Evolutionary conservation across 805 yeast genomes (phyloP).

Genomic region (Blastobotrys mokoenaii): DNA sequence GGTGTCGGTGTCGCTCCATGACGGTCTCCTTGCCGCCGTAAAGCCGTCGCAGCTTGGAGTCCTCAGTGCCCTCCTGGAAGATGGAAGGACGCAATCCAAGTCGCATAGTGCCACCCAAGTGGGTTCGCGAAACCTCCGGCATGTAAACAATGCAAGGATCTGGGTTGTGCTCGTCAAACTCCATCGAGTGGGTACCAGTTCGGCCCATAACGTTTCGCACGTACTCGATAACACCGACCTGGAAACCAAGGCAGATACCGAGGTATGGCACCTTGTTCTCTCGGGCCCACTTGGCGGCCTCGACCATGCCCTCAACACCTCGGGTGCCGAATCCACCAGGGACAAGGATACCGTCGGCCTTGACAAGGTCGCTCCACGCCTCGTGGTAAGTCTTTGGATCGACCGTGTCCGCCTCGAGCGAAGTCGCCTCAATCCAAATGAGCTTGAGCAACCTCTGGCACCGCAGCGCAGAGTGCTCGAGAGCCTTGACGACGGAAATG

Average conservation of each 20-base stretch:
- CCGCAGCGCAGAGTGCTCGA: constrained; percentile 92
- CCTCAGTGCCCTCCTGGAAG: constrained; percentile 59
- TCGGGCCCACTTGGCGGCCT: constrained; percentile 98
- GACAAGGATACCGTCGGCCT: constrained; percentile 92
- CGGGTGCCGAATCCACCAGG: constrained; percentile 98
- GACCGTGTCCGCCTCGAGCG: constrained; percentile 70
- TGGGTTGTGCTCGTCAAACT: constrained; percentile 59
- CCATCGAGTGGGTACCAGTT: constrained; percentile 64
- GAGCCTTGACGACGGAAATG: constrained; percentile 85
- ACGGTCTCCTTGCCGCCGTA: constrained; percentile 67
- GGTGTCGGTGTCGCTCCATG: constrained; percentile 94
- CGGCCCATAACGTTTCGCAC: constrained; percentile 71
- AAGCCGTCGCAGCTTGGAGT: constrained; percentile 64
- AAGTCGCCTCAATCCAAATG: constrained; percentile 93
- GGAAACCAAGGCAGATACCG: constrained; percentile 97
- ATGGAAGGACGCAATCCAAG: constrained; percentile 87
- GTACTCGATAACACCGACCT: constrained; percentile 91
- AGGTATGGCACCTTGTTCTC: constrained; percentile 87
- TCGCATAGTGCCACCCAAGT: constrained; percentile 98
- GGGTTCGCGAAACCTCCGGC: constrained; percentile 96
- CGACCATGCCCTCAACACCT: constrained; percentile 97
- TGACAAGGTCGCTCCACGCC: constrained; percentile 90
- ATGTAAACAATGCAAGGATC: constrained; percentile 82
- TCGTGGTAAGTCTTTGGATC: constrained; percentile 70
- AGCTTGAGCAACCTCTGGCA: constrained; percentile 78